Percentiles rank a stretch among this genome's conserved stretches.
These are phyloP conservation scores for Cladosporium cucumerinum DNA, from an alignment of 2,329 filamentous ascomycete species.

Conservation along the genomic window DNA sequence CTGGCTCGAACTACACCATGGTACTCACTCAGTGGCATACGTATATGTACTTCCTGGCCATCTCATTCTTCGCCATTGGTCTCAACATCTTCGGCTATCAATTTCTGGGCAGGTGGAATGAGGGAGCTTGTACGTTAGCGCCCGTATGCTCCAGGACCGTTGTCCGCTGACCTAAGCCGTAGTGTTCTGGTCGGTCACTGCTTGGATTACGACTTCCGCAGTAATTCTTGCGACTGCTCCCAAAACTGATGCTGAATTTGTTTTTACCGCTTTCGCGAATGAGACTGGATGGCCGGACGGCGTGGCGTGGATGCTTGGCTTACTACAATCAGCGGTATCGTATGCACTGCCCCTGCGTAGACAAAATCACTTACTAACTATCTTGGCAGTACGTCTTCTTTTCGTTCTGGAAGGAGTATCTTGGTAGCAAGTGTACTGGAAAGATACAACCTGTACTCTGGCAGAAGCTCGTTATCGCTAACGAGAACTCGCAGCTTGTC, in stretches of 20 bases:
- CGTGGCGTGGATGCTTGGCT: constrained; percentile 54
- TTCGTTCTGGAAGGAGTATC: not conserved
- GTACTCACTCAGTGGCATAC: constrained; percentile 55
- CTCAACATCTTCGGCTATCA: constrained; percentile 57
- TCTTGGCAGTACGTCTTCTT: not conserved
- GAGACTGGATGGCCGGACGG: constrained; percentile 67
- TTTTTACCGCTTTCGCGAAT: constrained; percentile 64
- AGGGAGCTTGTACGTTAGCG: not conserved
- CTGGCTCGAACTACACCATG: constrained; percentile 3
- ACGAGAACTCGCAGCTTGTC: not conserved
- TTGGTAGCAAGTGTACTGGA: not conserved
- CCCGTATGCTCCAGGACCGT: no score
- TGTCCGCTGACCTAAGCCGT: not conserved
- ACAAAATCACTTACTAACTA: not conserved
- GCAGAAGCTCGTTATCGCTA: not conserved
- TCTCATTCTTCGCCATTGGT: constrained; percentile 55
- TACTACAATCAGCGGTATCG: constrained; percentile 50
- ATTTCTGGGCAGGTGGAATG: not conserved
- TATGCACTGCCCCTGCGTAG: not conserved
- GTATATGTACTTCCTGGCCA: constrained; percentile 64
- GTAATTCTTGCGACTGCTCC: constrained; percentile 62
- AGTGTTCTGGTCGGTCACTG: constrained; percentile 11
- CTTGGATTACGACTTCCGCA: constrained; percentile 24
- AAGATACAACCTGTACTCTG: no score
- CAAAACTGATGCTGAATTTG: constrained; percentile 61